These are phyloP conservation scores for Rubia balearica DNA, from an alignment of 305 asterid species.

Conservation along the genomic window DNA sequence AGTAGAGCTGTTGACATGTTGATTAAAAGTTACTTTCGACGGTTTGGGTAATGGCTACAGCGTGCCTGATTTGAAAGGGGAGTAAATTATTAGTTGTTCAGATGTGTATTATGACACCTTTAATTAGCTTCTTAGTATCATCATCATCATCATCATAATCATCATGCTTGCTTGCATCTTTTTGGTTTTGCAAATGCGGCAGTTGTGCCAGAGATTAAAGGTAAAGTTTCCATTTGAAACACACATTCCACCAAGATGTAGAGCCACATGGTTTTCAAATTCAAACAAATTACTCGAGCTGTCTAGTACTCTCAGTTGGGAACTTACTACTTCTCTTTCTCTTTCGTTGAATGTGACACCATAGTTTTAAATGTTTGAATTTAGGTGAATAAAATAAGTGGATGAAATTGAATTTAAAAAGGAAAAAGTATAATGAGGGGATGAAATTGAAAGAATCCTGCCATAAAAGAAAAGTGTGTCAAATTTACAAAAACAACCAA, in stretches of 20 bases:
- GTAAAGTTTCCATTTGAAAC: conserved; percentile 2
- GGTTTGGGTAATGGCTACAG: conserved; percentile 1
- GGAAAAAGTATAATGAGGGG: no score
- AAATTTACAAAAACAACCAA: no score
- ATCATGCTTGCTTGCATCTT: conserved; percentile 8
- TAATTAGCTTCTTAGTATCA: neutral
- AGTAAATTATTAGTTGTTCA: conserved; percentile 1
- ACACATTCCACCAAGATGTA: neutral
- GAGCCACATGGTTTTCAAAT: neutral
- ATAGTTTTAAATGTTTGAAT: no score
- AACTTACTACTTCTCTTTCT: no score
- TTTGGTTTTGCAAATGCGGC: conserved; percentile 6
- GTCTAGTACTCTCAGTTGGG: neutral
- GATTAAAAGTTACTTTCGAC: conserved; percentile 13
- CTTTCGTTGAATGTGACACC: no score
- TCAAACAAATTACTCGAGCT: neutral
- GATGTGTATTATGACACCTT: neutral
- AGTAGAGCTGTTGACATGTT: neutral
- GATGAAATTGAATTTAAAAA: no score
- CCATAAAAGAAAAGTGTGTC: no score
- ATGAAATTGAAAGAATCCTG: no score
- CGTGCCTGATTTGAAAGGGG: conserved; percentile 6
- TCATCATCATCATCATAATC: conserved; percentile 1
- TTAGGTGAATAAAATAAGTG: no score
- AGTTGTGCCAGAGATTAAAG: conserved; percentile 1